Evolutionary conservation across 371 early-diverging fungal genomes (phyloP).

Genomic region (Lichtheimia hyalospora): DNA sequence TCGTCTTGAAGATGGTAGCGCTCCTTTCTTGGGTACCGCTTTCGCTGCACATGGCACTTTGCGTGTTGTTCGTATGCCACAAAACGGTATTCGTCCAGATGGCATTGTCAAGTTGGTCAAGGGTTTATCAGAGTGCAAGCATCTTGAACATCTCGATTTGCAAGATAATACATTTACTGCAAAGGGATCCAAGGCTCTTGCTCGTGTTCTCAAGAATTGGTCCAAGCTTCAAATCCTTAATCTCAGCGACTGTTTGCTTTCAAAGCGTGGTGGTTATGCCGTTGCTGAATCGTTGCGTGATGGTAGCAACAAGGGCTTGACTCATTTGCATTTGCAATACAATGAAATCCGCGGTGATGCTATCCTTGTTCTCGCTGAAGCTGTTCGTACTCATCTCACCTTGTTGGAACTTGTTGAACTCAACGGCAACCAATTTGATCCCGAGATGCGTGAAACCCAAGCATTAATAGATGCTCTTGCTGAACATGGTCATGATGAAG

Average conservation of each 20-base stretch:
- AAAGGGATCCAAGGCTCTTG: conserved; percentile 79
- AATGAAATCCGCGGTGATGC: conserved; percentile 86
- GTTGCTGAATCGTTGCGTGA: conserved; percentile 66
- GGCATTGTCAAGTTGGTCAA: conserved; percentile 76
- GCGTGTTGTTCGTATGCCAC: conserved; percentile 88
- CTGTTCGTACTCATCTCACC: conserved; percentile 62
- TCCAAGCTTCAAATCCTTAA: conserved; percentile 76
- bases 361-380: conserved; percentile 64
- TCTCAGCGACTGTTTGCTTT: conserved; percentile 89
- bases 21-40: conserved; percentile 74
- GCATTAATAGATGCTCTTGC: conserved; percentile 73
- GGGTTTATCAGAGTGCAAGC: conserved; percentile 70
- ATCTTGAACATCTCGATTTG: conserved; percentile 80
- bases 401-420: conserved; percentile 73
- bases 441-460: conserved; percentile 74
- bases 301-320: conserved; percentile 57
- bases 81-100: conserved; percentile 96
- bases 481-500: conserved; percentile 70
- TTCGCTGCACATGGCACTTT: conserved; percentile 79
- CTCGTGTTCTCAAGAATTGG: conserved; percentile 78
- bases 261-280: conserved; percentile 66
- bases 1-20: conserved; percentile 88
- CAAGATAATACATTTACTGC: conserved; percentile 97
- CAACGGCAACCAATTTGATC: conserved; percentile 90
- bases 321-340: conserved; percentile 77